These are phyloP conservation scores for Scortechinia acanthostroma DNA, from an alignment of 2,329 filamentous ascomycete genomes.

Conservation along the genomic window DNA sequence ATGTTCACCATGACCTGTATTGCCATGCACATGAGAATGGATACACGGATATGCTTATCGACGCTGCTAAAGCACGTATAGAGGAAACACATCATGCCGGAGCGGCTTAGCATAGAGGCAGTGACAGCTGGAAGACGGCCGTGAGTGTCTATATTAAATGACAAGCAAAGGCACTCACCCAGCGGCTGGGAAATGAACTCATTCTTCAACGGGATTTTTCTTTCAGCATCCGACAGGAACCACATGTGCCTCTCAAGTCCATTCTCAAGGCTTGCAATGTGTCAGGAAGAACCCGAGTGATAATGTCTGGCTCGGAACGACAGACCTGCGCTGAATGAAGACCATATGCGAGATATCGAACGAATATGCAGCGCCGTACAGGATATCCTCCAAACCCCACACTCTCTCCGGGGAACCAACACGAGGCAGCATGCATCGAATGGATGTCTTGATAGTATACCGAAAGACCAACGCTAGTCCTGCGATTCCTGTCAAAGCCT, in stretches of 20 bases:
- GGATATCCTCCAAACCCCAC: slow-evolving; percentile 21
- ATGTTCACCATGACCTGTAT: slow-evolving; percentile 20
- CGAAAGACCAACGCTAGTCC: slow-evolving; percentile 9
- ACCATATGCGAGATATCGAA: slow-evolving; percentile 20
- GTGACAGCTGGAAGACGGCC: slow-evolving; percentile 14
- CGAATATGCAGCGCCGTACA: slow-evolving; percentile 16
- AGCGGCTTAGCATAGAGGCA: slow-evolving; percentile 20
- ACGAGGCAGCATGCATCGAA: slow-evolving; percentile 17
- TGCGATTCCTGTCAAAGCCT: slow-evolving; percentile 4
- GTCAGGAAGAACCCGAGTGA: neutral
- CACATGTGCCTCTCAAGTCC: slow-evolving; percentile 21
- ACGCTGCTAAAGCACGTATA: slow-evolving; percentile 20
- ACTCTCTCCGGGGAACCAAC: slow-evolving; percentile 18
- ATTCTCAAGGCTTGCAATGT: slow-evolving; percentile 12
- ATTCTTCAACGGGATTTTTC: slow-evolving; percentile 15
- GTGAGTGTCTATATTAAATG: slow-evolving; percentile 3
- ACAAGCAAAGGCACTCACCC: neutral
- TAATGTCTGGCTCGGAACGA: neutral
- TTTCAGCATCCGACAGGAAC: slow-evolving; percentile 14
- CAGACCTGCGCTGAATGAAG: slow-evolving; percentile 18
- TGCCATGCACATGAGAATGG: slow-evolving; percentile 18
- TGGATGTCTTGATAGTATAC: slow-evolving; percentile 15
- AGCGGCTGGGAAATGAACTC: slow-evolving; percentile 14
- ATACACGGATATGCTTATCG: slow-evolving; percentile 15
- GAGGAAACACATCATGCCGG: slow-evolving; percentile 25